These are phyloP conservation scores for Brachypodium distachyon DNA, from an alignment of 202 grass and related monocot genomes.

Conservation along the genomic window DNA sequence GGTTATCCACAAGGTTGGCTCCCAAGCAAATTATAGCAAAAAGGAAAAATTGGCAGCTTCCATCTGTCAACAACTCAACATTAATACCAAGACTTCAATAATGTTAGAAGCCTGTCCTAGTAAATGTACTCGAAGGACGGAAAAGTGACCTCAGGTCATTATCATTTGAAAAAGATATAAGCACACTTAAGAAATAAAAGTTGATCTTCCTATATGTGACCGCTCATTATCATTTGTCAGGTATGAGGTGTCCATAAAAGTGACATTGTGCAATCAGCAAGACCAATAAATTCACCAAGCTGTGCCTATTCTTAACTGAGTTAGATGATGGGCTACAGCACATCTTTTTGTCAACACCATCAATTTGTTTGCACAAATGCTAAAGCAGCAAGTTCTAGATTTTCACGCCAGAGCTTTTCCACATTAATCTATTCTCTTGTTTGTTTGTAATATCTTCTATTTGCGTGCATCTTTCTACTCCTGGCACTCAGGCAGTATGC, in stretches of 20 bases:
- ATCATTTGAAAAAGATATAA: constrained; percentile 24
- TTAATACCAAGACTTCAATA: constrained; percentile 20
- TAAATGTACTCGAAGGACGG: not conserved
- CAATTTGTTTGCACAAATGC: not conserved
- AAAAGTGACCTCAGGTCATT: constrained; percentile 11
- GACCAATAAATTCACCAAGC: constrained; percentile 2
- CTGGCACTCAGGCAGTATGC: too few species aligned
- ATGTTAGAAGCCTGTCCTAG: constrained; percentile 12
- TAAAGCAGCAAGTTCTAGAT: not conserved
- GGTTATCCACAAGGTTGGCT: constrained; percentile 7
- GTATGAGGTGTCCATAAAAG: not conserved
- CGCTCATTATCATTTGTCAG: not conserved
- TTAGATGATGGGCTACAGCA: not conserved
- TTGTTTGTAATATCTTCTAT: not conserved
- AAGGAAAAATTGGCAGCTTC: not conserved
- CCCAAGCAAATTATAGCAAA: constrained; percentile 3
- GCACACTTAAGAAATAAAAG: not conserved
- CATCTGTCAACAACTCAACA: constrained; percentile 1
- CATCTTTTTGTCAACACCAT: not conserved
- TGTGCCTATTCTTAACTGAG: not conserved
- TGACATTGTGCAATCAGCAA: not conserved
- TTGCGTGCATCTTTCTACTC: too few species aligned
- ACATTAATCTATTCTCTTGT: not conserved
- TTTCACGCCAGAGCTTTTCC: not conserved
- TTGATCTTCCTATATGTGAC: constrained; percentile 12